Base-by-base conservation (phyloP, 1,284 basidiomycete genomes). In the Marasmius tenuissimus region DNA sequence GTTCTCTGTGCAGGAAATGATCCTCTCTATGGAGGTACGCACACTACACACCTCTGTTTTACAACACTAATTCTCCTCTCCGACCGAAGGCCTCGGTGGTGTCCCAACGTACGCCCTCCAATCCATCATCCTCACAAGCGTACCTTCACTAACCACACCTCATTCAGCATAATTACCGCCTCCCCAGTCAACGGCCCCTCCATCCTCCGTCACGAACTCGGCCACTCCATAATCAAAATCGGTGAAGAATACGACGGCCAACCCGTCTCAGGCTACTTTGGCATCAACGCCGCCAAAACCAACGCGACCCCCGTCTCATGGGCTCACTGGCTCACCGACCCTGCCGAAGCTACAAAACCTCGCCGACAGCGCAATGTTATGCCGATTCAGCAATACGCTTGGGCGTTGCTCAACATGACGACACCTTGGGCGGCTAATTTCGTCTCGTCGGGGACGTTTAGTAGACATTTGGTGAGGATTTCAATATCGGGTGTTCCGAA, bases 171-270 rank as follows among this genome's bases (percentile, higher is more conserved):
- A 8, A 88, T 92, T 63, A 95, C 93, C 1, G 85, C 92, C 0
- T 93, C 92, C 0, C 73, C 83, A n/a, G 79, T 86, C 12, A 95
- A 94, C 62, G 92, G 92, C 0, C 84, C 90, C 10, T 79, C 92
- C 4, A 89, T 94, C 0, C 80, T 94, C 34, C 84, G 92, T 5
- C 93, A 94, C 69, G 93, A 94, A 73, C 84, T 95, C 1, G 92
- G 93, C 0, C 89, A 92, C 72, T 91, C 88, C n/a, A 84, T 92
- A 58, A 89, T 92, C 65, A 76, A 84, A 1, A 88, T 92, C 8
- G 93, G 93, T 5, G 93, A 94, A 74, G 93, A 94, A 75, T 94
- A 95, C 69, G 93, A 95, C 65, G 92, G 92, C 2, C 91, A 91
- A 0, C 87, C 76, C n/a, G 18, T n/a, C 16, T n/a, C 8, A 63